A percentile compares a stretch with the other conserved stretches of the same genome.
Conservation (phyloP, 257 asterid genomes). For the Nemophila menziesii region DNA sequence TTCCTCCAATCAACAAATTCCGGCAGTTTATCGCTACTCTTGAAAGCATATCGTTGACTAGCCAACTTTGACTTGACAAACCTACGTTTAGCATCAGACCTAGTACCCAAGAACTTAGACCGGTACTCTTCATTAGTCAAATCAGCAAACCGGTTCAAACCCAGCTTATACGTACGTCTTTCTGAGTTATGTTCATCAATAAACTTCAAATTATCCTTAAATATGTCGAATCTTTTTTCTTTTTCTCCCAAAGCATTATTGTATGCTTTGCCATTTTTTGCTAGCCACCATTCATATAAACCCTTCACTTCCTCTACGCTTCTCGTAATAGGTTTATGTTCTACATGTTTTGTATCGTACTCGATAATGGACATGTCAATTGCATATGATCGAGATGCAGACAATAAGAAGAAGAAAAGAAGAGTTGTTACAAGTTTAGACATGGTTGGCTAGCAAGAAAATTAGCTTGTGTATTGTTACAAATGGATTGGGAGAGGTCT, state of each 20-base stretch:
- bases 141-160: constrained; percentile 67
- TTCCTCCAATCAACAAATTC: constrained; percentile 68
- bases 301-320: constrained; percentile 30
- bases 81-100: constrained; percentile 43
- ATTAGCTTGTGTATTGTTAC: not conserved
- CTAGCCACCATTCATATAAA: constrained; percentile 46
- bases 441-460: constrained; percentile 31
- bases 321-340: constrained; percentile 3
- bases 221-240: constrained; percentile 43
- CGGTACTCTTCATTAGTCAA: constrained; percentile 53
- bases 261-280: constrained; percentile 49
- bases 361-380: constrained; percentile 15
- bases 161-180: constrained; percentile 52
- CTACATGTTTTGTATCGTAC: constrained; percentile 8
- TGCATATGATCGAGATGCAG: constrained; percentile 26
- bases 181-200: constrained; percentile 44
- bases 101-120: constrained; percentile 48
- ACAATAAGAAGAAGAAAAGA: constrained; percentile 20
- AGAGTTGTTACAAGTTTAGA: constrained; percentile 14
- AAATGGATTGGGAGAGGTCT: not conserved
- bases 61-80: constrained; percentile 37
- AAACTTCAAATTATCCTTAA: constrained; percentile 59
- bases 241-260: constrained; percentile 55
- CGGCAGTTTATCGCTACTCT: constrained; percentile 35
- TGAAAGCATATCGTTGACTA: constrained; percentile 31